A percentile compares a stretch with the other conserved stretches of the same genome.
phyloP scores from a whole-genome alignment of 768 basidiomycete species.

The Cystobasidium tubakii region DNA sequence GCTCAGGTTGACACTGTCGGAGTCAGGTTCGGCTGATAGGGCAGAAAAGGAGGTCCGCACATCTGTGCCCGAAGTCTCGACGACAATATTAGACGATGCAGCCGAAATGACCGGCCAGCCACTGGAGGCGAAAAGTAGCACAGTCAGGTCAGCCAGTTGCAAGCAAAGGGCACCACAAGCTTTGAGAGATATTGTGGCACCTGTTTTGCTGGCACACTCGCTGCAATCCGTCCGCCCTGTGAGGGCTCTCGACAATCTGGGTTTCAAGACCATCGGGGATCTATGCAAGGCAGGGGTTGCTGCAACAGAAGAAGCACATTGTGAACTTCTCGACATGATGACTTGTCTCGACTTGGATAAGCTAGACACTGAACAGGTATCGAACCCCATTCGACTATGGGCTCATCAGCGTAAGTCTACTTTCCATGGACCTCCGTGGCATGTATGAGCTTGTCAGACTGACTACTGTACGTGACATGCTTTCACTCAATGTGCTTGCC shows the following conservation, averaged over 20 bases:
- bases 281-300: neutral
- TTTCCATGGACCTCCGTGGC: neutral
- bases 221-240: neutral
- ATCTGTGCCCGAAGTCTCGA: no score
- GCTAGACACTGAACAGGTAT: neutral
- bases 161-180: no score
- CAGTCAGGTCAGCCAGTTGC: no score
- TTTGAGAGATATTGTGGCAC: no score
- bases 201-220: no score
- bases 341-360: neutral
- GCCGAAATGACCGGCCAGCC: no score
- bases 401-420: neutral
- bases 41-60: no score
- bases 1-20: no score
- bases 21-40: no score
- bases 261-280: neutral
- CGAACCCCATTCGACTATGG: neutral
- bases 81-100: no score
- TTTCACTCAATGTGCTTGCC: no score
- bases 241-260: neutral
- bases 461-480: neutral
- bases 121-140: no score
- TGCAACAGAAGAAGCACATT: neutral
- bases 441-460: neutral
- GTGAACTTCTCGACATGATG: neutral